phyloP scores from a whole-genome alignment of 805 yeast genomes.

The Brettanomyces anomalus region DNA sequence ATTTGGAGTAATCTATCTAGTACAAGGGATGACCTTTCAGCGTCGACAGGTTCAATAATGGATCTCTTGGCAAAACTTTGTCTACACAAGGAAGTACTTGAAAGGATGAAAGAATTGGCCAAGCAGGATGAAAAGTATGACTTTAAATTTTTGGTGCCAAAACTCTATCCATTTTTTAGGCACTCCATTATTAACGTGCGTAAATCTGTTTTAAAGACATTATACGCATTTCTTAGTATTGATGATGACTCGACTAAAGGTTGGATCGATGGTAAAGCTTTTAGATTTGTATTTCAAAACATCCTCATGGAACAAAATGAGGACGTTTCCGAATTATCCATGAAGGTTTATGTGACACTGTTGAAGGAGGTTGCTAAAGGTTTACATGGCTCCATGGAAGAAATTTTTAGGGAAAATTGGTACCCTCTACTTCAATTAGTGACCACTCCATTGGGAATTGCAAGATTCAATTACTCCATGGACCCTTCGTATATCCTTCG shows the following conservation, averaged over 20 bases:
- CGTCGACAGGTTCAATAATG: constrained; percentile 94
- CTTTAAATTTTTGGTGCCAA: constrained; percentile 74
- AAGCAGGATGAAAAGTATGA: constrained; percentile 41
- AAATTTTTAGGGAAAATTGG: constrained; percentile 45
- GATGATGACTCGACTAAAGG: constrained; percentile 37
- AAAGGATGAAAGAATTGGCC: constrained; percentile 59
- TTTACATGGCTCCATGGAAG: constrained; percentile 35
- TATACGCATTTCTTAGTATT: constrained; percentile 60
- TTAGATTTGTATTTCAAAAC: constrained; percentile 79
- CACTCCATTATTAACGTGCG: constrained; percentile 91
- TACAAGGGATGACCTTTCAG: constrained; percentile 84
- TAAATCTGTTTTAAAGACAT: constrained; percentile 74
- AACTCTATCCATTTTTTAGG: constrained; percentile 83
- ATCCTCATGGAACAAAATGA: constrained; percentile 80
- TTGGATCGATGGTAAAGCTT: constrained; percentile 72
- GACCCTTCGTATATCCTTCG: constrained; percentile 61
- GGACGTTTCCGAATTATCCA: constrained; percentile 57
- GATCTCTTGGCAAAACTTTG: constrained; percentile 84
- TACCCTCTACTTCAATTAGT: constrained; percentile 55
- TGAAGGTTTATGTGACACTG: constrained; percentile 48
- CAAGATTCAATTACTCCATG: constrained; percentile 83
- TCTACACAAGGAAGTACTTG: constrained; percentile 68
- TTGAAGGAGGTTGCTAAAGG: constrained; percentile 35
- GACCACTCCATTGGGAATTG: constrained; percentile 92
- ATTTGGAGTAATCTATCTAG: constrained; percentile 88